Conservation (phyloP, 2,329 filamentous ascomycete species). For the Verticillium albo-atrum region DNA sequence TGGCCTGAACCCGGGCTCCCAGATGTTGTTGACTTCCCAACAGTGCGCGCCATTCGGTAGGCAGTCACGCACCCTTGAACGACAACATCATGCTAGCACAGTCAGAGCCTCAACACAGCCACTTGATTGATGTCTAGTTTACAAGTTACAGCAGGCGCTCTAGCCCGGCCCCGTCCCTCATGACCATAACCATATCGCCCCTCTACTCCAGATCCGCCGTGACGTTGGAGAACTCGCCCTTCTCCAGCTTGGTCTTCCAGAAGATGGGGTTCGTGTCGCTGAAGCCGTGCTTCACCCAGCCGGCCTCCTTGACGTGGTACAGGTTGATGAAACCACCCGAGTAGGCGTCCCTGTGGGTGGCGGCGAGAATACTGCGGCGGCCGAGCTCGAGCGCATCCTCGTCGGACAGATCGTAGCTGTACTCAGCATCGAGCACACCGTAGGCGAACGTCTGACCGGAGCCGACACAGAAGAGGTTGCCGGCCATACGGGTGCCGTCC, state of each 20-base stretch:
- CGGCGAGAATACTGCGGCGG: conserved; percentile 86
- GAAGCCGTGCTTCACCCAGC: conserved; percentile 98
- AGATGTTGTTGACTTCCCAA: too few relatives aligned
- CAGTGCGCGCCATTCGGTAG: too few relatives aligned
- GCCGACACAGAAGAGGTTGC: conserved; percentile 97
- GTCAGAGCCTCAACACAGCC: neutral
- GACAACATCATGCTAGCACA: neutral
- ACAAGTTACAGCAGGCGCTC: conserved; percentile 11
- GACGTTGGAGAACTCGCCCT: conserved; percentile 97
- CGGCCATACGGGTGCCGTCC: conserved; percentile 86
- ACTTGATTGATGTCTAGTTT: conserved; percentile 7
- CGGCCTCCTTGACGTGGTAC: conserved; percentile 98
- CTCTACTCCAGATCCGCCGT: conserved; percentile 66
- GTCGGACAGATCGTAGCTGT: conserved; percentile 80
- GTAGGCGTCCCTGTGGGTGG: conserved; percentile 96
- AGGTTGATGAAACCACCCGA: conserved; percentile 98
- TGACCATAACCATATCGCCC: conserved; percentile 1
- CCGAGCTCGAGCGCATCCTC: conserved; percentile 91
- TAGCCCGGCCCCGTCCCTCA: neutral
- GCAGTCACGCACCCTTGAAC: neutral
- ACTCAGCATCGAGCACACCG: conserved; percentile 94
- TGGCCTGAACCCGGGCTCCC: too few relatives aligned
- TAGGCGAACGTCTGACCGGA: conserved; percentile 99
- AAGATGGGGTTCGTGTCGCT: conserved; percentile 98
- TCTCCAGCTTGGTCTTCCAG: conserved; percentile 98